Base-by-base conservation (phyloP, 345 rosid species). In the Eucalyptus cloeziana region DNA sequence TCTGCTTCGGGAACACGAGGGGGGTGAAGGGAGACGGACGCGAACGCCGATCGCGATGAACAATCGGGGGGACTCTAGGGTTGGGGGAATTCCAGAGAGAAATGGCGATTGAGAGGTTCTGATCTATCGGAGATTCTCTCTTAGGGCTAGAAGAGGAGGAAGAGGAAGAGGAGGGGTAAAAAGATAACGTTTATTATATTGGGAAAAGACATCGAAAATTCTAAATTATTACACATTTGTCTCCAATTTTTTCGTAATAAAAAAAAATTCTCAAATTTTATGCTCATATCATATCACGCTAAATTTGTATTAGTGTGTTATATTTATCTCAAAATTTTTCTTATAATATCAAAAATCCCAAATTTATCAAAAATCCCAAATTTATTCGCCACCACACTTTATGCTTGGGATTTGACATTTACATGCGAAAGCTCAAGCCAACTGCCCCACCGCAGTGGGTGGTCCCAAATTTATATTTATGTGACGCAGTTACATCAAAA, bases 331-430 rank as follows among this genome's bases (percentile, higher is more conserved):
- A 56, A 56, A 4, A 22, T 0, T 24, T 56, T 19, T 19, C 1
- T 56, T 4, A 56, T 56, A 24, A 56, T 0, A 56, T 0, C 13
- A 56, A 56, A 8, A 22, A 56, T 0, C 3, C 0, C 6, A 56
- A 10, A 24, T 24, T 56, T 24, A 22, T 54, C n/a, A n/a, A n/a
- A n/a, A n/a, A n/a, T n/a, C n/a, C n/a, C n/a, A n/a, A n/a, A n/a
- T n/a, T n/a, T n/a, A n/a, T n/a, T n/a, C n/a, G n/a, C n/a, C n/a
- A n/a, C n/a, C n/a, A n/a, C n/a, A n/a, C n/a, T n/a, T n/a, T n/a
- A n/a, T n/a, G n/a, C n/a, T n/a, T n/a, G n/a, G n/a, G n/a, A n/a
- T n/a, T n/a, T n/a, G n/a, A n/a, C n/a, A n/a, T n/a, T n/a, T n/a
- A n/a, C n/a, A n/a, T n/a, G n/a, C n/a, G n/a, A n/a, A n/a, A n/a